These are phyloP conservation scores for Aeschynomene evenia DNA, from an alignment of 306 rosid genomes.

Conservation along the genomic window DNA sequence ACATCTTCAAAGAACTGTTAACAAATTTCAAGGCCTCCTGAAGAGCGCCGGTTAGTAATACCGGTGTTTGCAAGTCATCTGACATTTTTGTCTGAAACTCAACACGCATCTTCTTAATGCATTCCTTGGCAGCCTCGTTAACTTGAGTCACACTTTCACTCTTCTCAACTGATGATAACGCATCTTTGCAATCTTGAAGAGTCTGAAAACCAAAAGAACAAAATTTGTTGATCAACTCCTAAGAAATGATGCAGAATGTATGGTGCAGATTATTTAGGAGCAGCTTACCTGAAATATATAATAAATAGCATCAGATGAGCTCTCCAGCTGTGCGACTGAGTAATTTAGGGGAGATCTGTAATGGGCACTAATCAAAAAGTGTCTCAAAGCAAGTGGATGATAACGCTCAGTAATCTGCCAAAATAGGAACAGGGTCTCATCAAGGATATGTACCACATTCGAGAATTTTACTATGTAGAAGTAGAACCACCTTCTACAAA, in stretches of 20 bases:
- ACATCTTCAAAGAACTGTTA: slow-evolving; percentile 61
- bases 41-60: slow-evolving; percentile 72
- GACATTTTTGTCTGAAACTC: slow-evolving; percentile 86
- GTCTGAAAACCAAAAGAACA: slow-evolving; percentile 57
- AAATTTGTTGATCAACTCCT: slow-evolving; percentile 14
- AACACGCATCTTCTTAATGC: slow-evolving; percentile 53
- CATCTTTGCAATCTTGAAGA: slow-evolving; percentile 74
- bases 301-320: slow-evolving; percentile 77
- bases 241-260: slow-evolving; percentile 20
- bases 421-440: slow-evolving; percentile 11
- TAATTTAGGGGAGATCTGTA: slow-evolving; percentile 85
- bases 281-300: slow-evolving; percentile 75
- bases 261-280: slow-evolving; percentile 18
- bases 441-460: slow-evolving; percentile 16
- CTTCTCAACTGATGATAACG: slow-evolving; percentile 54
- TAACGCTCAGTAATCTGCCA: slow-evolving; percentile 75
- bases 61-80: slow-evolving; percentile 93
- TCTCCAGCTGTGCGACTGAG: slow-evolving; percentile 71
- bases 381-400: slow-evolving; percentile 87
- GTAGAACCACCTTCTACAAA: not conserved
- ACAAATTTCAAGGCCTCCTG: slow-evolving; percentile 80
- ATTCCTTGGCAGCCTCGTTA: slow-evolving; percentile 57
- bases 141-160: slow-evolving; percentile 47
- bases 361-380: slow-evolving; percentile 80
- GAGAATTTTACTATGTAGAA: slow-evolving; percentile 27